Evolutionary conservation across 208 protist species (phyloP), one percentile per base, ranked within the genome.

Genomic region (Wallacemonas sp.): DNA sequence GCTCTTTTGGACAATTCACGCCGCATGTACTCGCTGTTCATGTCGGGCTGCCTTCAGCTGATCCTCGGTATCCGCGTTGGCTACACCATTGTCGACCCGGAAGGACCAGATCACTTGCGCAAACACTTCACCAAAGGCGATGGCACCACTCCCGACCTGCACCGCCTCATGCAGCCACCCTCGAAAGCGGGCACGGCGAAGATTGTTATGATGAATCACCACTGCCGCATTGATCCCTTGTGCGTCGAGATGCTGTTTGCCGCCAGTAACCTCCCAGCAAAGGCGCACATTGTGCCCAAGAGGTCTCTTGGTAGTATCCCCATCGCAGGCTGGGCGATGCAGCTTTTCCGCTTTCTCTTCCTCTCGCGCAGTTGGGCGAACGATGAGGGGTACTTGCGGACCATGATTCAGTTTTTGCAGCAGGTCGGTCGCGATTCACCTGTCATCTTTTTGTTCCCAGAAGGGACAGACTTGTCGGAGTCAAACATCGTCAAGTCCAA

Each of bases 201-300:
- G 68, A 76, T 97, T 17, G 83, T 94, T 30, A 82, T 97, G 30
- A 70, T 90, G 56, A 95, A 95, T 65, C 89, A 97, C 75, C 85
- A 89, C 70, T 88, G 75, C 65, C 86, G 86, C 21, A 60, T 95
- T 21, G 92, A 95, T 54, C 95, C 72, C 72, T 46, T 89, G 12
- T 89, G 85, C 70, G 70, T 81, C 55, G 75, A 79, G 27, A 38
- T 82, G 42, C 75, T 82, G 56, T 67, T 72, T 17, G 47, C 77
- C 15, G 75, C 79, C 12, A 76, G 76, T 6, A 15, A 11, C 11
- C 58, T 84, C 21, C 27, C 54, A n/a, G 28, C 34, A 19, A 24
- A 68, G 55, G 47, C 95, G 14, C 80, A 79, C 56, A 88, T 95
- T 70, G 80, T 95, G 1, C 60, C 95, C 31, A 94, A 95, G 64